Percentiles rank a stretch among this genome's conserved stretches.
phyloP scores from a whole-genome alignment of 441 rosid species.

The Erysimum cheiri region DNA sequence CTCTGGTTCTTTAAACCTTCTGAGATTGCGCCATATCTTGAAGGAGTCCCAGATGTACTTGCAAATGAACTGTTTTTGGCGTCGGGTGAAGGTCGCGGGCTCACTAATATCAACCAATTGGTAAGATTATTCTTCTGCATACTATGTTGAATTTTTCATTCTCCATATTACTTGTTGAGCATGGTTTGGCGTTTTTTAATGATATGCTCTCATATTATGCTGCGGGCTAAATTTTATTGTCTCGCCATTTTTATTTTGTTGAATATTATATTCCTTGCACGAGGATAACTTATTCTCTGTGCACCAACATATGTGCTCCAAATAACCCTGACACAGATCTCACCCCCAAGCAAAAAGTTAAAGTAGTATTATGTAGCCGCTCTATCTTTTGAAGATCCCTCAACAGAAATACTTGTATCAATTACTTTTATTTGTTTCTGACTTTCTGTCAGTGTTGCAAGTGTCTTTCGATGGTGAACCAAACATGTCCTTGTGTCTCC shows the following conservation, averaged over 20 bases:
- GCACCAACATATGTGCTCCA: neutral
- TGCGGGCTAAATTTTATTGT: neutral
- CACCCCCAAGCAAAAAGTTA: neutral
- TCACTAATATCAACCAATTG: slow-evolving; percentile 74
- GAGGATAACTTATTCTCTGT: slow-evolving; percentile 19
- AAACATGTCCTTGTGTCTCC: slow-evolving; percentile 11
- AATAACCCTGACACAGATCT: slow-evolving; percentile 3
- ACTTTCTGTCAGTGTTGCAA: neutral
- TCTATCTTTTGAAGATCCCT: neutral
- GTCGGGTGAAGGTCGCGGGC: slow-evolving; percentile 81
- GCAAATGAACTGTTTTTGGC: slow-evolving; percentile 84
- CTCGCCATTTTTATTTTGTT: neutral
- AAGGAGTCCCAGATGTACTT: slow-evolving; percentile 41
- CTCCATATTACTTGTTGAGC: slow-evolving; percentile 23
- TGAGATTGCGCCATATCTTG: slow-evolving; percentile 63
- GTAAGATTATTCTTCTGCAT: slow-evolving; percentile 52
- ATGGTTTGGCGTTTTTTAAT: neutral
- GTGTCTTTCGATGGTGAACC: slow-evolving; percentile 4
- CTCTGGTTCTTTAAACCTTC: slow-evolving; percentile 81
- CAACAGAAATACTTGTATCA: neutral
- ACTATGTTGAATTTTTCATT: neutral
- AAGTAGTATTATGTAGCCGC: neutral
- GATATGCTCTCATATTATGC: slow-evolving; percentile 6
- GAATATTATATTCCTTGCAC: neutral
- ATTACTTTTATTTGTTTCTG: slow-evolving; percentile 7